Base-by-base conservation (phyloP, 2,329 filamentous ascomycete genomes). In the Aspergillus thermomutatus region DNA sequence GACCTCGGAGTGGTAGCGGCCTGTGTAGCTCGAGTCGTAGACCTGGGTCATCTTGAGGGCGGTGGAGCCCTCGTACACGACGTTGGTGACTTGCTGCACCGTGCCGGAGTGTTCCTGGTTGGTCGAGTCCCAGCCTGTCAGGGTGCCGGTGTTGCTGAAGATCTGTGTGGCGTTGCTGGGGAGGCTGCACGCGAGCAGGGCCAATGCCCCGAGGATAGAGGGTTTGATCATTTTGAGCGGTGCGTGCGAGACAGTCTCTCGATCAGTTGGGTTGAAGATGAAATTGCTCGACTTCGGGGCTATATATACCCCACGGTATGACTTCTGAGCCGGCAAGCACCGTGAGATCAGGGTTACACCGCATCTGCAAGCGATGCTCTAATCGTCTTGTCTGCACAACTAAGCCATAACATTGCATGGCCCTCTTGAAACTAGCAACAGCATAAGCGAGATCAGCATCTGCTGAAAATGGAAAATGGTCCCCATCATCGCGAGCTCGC, bases 1-100 rank as follows among this genome's bases (percentile, higher is more conserved):
- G 11, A 76, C 76, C 66, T 82, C 80, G 40, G 80, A 78, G 69
- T 82, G 79, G 66, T 81, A 82, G 9, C 79, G 78, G 21, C 75
- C 78, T 2, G 52, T 66, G 65, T 77, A 80, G 62, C 57, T 65
- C 0, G 72, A 37, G 57, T 78, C 72, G 67, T 79, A 78, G 37
- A 64, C 54, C 26, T 70, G 68, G 8, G 66, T 66, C 74, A 80
- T 77, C 62, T 79, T 78, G 58, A 81, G 71, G 5, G 78, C 68
- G 0, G 75, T 73, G 8, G 65, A 48, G 31, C 72, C 70, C 52
- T 75, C 67, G 66, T 75, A 78, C 23, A 67, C 61, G 11, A 76
- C 67, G 56, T 80, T 77, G 58, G 68, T 74, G 46, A 79, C 77
- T 53, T 79, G 60, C 3, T 71, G 56, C 31, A 81, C 73, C 5